Evolutionary conservation across 176 grass and related monocot species (phyloP).

Genomic region (Microstegium vimineum): DNA sequence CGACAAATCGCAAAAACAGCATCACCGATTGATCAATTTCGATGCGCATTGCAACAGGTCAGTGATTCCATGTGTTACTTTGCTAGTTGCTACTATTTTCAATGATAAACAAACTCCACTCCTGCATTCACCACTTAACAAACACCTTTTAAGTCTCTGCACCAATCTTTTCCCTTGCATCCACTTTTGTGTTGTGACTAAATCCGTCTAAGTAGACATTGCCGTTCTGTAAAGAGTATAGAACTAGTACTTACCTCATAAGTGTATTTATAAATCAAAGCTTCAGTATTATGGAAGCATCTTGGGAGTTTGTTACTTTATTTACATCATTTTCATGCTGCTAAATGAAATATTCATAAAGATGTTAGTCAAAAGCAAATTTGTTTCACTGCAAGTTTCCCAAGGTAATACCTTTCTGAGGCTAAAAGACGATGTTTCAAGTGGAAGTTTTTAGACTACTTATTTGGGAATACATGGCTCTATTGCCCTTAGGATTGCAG

Average conservation of each 20-base stretch:
- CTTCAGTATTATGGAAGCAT: neutral
- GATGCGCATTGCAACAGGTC: conserved; percentile 84
- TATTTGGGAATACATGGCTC: neutral
- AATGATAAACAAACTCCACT: neutral
- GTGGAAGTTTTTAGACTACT: neutral
- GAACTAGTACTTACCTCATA: neutral
- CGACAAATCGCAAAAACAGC: conserved; percentile 80
- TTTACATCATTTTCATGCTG: neutral
- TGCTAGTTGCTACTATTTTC: neutral
- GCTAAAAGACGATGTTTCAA: neutral
- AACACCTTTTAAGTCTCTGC: conserved; percentile 3
- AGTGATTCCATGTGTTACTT: conserved; percentile 11
- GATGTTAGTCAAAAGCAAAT: neutral
- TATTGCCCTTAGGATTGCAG: neutral
- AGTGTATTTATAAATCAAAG: neutral
- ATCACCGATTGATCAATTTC: conserved; percentile 78
- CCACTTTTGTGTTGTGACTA: neutral
- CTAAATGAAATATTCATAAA: neutral
- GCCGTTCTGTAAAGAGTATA: neutral
- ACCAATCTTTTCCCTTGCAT: neutral
- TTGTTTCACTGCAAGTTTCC: neutral
- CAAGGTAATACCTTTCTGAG: neutral
- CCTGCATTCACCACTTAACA: neutral
- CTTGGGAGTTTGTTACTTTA: neutral
- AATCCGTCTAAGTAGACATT: neutral